These are phyloP conservation scores for Peronosclerospora sorghi DNA, from an alignment of 352 stramenopile genomes.

Conservation along the genomic window DNA sequence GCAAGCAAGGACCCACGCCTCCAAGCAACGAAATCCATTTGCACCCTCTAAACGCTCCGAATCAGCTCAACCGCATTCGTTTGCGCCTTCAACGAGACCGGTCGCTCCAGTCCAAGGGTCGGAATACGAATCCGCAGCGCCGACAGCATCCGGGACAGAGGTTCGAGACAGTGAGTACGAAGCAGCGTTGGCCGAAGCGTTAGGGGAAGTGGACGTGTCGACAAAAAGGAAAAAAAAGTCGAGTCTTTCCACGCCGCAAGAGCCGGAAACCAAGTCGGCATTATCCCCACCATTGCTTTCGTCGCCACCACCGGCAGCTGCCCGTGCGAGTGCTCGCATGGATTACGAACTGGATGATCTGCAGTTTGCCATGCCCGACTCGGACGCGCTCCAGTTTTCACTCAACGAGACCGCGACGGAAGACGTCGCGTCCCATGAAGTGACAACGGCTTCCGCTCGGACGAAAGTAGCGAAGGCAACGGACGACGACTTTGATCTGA, in stretches of 20 bases:
- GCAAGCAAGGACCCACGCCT: background rate
- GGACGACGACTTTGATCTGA: slow-evolving; percentile 74
- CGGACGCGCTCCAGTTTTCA: slow-evolving; percentile 26
- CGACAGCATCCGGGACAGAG: slow-evolving; percentile 8
- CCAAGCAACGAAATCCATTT: slow-evolving; percentile 21
- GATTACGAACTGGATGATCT: slow-evolving; percentile 62
- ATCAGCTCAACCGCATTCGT: slow-evolving; percentile 22
- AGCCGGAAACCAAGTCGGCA: background rate
- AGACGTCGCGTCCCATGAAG: slow-evolving; percentile 2
- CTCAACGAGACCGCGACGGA: slow-evolving; percentile 10
- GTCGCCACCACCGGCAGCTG: slow-evolving; percentile 9
- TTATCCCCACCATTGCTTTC: slow-evolving; percentile 8
- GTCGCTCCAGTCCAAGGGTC: slow-evolving; percentile 9
- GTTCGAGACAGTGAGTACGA: slow-evolving; percentile 26
- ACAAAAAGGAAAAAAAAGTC: slow-evolving; percentile 12
- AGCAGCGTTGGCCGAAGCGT: slow-evolving; percentile 17
- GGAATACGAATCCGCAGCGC: slow-evolving; percentile 20
- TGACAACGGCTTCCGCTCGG: slow-evolving; percentile 7
- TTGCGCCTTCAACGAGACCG: slow-evolving; percentile 20
- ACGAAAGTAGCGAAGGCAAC: slow-evolving; percentile 7
- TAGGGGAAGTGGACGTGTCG: slow-evolving; percentile 20
- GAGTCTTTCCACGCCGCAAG: slow-evolving; percentile 1
- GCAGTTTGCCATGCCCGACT: slow-evolving; percentile 44
- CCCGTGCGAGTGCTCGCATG: slow-evolving; percentile 18
- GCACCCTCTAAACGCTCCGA: slow-evolving; percentile 14